Percentiles rank a stretch among this genome's conserved stretches.
These are phyloP conservation scores for Dillenia suffruticosa DNA, from an alignment of 164 flowering plant genomes.

Conservation along the genomic window DNA sequence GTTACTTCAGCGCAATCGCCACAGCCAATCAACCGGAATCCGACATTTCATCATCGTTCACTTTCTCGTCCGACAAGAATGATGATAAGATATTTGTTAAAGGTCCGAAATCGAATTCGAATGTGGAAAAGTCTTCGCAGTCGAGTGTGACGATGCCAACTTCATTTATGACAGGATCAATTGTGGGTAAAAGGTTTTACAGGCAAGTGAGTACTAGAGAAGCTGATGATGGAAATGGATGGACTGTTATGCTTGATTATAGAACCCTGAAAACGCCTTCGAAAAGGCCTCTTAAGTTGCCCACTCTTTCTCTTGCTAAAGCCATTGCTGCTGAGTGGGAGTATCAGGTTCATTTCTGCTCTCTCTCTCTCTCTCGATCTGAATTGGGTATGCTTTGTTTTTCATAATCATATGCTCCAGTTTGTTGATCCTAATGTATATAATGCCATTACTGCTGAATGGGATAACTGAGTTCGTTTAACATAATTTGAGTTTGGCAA, in stretches of 20 bases:
- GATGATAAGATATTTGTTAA: constrained; percentile 39
- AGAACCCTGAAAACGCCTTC: constrained; percentile 86
- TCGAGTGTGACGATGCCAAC: constrained; percentile 83
- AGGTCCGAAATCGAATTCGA: constrained; percentile 18
- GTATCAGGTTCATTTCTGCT: constrained; percentile 55
- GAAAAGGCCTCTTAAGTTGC: constrained; percentile 81
- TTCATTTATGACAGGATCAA: constrained; percentile 96
- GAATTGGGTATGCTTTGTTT: no score
- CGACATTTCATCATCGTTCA: constrained; percentile 30
- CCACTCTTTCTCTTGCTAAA: constrained; percentile 68
- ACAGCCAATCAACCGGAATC: constrained; percentile 17
- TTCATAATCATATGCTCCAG: no score
- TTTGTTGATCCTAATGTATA: no score
- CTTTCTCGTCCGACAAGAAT: constrained; percentile 31
- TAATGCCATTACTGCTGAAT: no score
- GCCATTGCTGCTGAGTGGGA: constrained; percentile 99
- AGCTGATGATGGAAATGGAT: constrained; percentile 88
- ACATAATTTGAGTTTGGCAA: no score
- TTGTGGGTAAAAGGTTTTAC: constrained; percentile 86
- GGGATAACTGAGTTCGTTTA: no score
- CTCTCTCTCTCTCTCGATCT: no score
- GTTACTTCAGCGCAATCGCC: constrained; percentile 21
- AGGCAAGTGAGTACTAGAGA: constrained; percentile 65
- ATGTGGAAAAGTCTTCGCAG: constrained; percentile 16
- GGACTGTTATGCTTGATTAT: constrained; percentile 93